Percentiles rank a stretch among this genome's conserved stretches.
These are phyloP conservation scores for Saccharomycopsis olivae DNA, from an alignment of 805 yeast genomes.

Conservation along the genomic window DNA sequence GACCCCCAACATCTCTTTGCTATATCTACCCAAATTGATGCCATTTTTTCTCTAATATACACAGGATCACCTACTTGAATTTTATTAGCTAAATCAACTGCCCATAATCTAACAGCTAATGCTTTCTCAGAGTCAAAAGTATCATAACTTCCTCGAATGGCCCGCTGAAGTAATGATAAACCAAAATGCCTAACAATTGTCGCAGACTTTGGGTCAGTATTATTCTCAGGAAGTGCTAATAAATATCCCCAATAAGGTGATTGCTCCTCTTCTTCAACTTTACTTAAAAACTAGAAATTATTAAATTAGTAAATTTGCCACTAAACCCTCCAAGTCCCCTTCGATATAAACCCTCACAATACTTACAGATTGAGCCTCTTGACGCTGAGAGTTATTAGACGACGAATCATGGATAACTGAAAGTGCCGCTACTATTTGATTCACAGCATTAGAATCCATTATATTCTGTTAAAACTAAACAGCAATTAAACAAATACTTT, in stretches of 20 bases:
- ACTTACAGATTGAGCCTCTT: conserved; percentile 38
- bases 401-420: conserved; percentile 61
- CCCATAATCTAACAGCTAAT: conserved; percentile 71
- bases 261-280: conserved; percentile 65
- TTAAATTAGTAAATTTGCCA: background rate
- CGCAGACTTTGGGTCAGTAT: conserved; percentile 32
- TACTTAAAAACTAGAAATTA: conserved; percentile 46
- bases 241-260: conserved; percentile 91
- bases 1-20: conserved; percentile 91
- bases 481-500: no score
- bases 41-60: conserved; percentile 80
- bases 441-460: conserved; percentile 60
- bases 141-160: conserved; percentile 52
- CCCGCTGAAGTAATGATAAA: conserved; percentile 61
- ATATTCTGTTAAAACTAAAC: no score
- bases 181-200: conserved; percentile 86
- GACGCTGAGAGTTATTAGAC: conserved; percentile 46
- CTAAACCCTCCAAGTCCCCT: background rate
- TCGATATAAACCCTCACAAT: background rate
- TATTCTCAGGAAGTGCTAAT: conserved; percentile 37
- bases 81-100: conserved; percentile 61
- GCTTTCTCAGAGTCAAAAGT: conserved; percentile 44
- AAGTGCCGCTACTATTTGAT: conserved; percentile 69
- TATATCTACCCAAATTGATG: conserved; percentile 82
- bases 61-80: conserved; percentile 67